phyloP scores from a whole-genome alignment of 2,329 filamentous ascomycete genomes.

The Cercospora berteroae region DNA sequence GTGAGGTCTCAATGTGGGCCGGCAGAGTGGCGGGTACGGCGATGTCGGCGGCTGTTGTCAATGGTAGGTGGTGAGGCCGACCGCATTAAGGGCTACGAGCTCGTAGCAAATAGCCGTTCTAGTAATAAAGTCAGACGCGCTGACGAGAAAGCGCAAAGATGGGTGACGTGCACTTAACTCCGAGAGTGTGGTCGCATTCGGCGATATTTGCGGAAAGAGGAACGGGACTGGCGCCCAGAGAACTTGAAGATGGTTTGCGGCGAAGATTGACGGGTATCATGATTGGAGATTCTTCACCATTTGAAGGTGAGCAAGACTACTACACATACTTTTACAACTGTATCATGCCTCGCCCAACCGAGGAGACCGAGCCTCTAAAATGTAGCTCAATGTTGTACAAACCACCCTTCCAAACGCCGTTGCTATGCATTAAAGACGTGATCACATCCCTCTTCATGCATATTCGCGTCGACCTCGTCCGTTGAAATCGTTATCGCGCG shows the following conservation, averaged over 20 bases:
- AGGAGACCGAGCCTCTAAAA: neutral
- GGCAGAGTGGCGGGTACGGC: neutral
- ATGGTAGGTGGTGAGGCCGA: neutral
- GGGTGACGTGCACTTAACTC: neutral
- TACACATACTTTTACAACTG: constrained; percentile 21
- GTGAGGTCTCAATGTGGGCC: constrained; percentile 1
- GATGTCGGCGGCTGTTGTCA: constrained; percentile 6
- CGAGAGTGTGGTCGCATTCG: neutral
- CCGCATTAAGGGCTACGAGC: neutral
- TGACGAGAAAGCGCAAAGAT: neutral
- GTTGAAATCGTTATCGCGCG: neutral
- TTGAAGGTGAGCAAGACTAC: constrained; percentile 11
- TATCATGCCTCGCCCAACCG: constrained; percentile 9
- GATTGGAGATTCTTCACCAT: constrained; percentile 19
- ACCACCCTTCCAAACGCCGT: constrained; percentile 7
- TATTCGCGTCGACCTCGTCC: constrained; percentile 2
- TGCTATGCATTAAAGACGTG: constrained; percentile 15
- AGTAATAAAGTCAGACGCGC: neutral
- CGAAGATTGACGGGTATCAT: constrained; percentile 5
- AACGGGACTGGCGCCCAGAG: neutral
- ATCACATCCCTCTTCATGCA: neutral
- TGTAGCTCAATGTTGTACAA: constrained; percentile 3
- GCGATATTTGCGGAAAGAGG: neutral
- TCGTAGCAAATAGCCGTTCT: neutral
- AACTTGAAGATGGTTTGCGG: neutral